Evolutionary conservation across 2,329 filamentous ascomycete species (phyloP).

Genomic region (Alternaria conjuncta): DNA sequence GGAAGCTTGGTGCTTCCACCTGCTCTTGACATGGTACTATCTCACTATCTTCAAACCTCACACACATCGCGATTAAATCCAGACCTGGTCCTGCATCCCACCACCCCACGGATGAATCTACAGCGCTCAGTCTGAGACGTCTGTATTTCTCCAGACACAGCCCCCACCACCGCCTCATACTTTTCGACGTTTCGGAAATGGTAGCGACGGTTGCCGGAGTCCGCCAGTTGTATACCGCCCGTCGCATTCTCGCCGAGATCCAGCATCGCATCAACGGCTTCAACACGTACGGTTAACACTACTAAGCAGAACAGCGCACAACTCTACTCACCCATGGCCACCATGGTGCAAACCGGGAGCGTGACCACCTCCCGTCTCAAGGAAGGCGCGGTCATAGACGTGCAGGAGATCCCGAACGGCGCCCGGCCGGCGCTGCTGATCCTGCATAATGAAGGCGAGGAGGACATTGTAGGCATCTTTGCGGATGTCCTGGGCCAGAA

Average conservation of each 20-base stretch:
- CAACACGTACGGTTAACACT: slow-evolving; percentile 50
- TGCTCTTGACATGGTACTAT: slow-evolving; percentile 40
- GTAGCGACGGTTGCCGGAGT: slow-evolving; percentile 39
- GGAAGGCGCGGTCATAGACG: slow-evolving; percentile 41
- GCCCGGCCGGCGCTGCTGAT: slow-evolving; percentile 56
- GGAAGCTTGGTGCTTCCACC: slow-evolving; percentile 41
- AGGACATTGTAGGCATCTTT: slow-evolving; percentile 75
- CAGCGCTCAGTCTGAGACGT: slow-evolving; percentile 30
- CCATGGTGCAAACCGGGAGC: slow-evolving; percentile 46
- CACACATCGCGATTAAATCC: slow-evolving; percentile 41
- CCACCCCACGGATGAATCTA: slow-evolving; percentile 27
- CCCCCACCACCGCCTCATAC: slow-evolving; percentile 29
- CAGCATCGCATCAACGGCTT: slow-evolving; percentile 52
- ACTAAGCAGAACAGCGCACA: slow-evolving; percentile 17
- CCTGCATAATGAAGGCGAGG: slow-evolving; percentile 73
- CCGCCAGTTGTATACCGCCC: slow-evolving; percentile 47
- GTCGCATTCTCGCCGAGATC: slow-evolving; percentile 49
- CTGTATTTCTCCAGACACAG: slow-evolving; percentile 33
- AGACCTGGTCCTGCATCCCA: slow-evolving; percentile 37
- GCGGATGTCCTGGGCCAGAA: slow-evolving; percentile 81
- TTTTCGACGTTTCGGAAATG: slow-evolving; percentile 44
- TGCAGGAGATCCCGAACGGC: slow-evolving; percentile 42
- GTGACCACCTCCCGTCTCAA: slow-evolving; percentile 41
- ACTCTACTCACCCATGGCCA: slow-evolving; percentile 43
- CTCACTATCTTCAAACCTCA: slow-evolving; percentile 41